Base-by-base conservation (phyloP, 805 yeast genomes). In the Wickerhamiella vanderwaltii region DNA sequence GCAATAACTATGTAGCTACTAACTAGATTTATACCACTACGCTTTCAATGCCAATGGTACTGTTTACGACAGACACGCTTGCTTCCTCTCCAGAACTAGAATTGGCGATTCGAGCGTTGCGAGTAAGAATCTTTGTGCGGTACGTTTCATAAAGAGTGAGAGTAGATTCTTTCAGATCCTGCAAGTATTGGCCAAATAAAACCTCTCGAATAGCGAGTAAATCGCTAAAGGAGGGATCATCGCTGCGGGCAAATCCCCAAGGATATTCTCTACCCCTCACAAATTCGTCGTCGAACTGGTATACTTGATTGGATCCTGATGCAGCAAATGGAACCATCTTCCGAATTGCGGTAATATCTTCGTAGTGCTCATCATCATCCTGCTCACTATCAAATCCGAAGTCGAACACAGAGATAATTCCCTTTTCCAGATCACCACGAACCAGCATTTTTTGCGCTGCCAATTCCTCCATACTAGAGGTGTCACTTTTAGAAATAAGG, bases 401-500 rank as follows among this genome's bases (percentile, higher is more conserved):
- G 57, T 79, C 77, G 63, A 77, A 88, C 25, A 77, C 64, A 9
- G 77, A 75, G 30, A 83, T 78, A 22, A 37, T 13, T 43, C 68
- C 63, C 58, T 75, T 68, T 43, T 64, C 68, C 39, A 82, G 68
- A 50, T 79, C 86, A 38, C 62, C 64, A 58, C 65, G 66, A 44
- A 82, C 66, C 42, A 68, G 62, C 42, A 64, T 59, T 57, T 80
- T 80, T 58, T 71, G 69, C 22, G 59, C 58, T 12, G 58, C 55
- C 43, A 77, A 61, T 59, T 87, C 95, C 2, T 22, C 57, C 17
- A 67, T 68, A 0, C 94, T 83, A 50, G 84, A 66, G 1, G 84
- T 68, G 58, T 87, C 96, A 2, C 94, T 77, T 53, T 82, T 79
- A 28, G 82, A 73, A 44, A 87, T 72, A 19, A 86, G 76, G 1